These are phyloP conservation scores for Cercospora beticola DNA, from an alignment of 2,329 filamentous ascomycete species.

Conservation along the genomic window DNA sequence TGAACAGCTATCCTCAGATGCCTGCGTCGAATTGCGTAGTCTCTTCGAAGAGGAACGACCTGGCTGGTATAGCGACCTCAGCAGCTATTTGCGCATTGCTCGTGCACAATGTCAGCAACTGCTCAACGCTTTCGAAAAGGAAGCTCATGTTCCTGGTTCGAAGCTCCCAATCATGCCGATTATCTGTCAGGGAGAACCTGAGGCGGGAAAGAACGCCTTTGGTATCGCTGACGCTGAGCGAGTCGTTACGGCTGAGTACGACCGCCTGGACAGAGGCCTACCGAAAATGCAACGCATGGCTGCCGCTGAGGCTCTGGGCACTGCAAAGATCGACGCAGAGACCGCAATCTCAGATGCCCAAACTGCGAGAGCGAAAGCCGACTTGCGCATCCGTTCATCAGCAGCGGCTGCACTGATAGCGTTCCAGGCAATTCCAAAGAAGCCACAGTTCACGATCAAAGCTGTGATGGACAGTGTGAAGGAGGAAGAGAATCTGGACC, in stretches of 20 bases:
- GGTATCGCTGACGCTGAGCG: conserved; percentile 85
- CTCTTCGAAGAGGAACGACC: conserved; percentile 83
- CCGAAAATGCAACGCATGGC: conserved; percentile 84
- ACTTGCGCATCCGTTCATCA: conserved; percentile 81
- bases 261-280: conserved; percentile 83
- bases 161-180: conserved; percentile 81
- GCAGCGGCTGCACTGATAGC: conserved; percentile 85
- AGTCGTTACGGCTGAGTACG: conserved; percentile 80
- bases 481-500: conserved; percentile 82
- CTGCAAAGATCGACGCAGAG: conserved; percentile 69
- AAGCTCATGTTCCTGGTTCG: conserved; percentile 73
- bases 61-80: conserved; percentile 80
- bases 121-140: conserved; percentile 86
- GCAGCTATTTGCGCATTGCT: conserved; percentile 84
- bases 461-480: conserved; percentile 98
- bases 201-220: conserved; percentile 90
- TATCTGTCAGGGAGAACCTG: conserved; percentile 87
- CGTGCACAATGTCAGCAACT: conserved; percentile 89
- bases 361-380: conserved; percentile 73
- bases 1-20: conserved; percentile 56
- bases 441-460: conserved; percentile 88
- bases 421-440: conserved; percentile 86
- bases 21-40: conserved; percentile 64
- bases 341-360: conserved; percentile 77
- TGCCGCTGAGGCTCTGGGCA: conserved; percentile 72